These are phyloP conservation scores for Microdochium trichocladiopsis DNA, from an alignment of 2,329 filamentous ascomycete species.

Conservation along the genomic window DNA sequence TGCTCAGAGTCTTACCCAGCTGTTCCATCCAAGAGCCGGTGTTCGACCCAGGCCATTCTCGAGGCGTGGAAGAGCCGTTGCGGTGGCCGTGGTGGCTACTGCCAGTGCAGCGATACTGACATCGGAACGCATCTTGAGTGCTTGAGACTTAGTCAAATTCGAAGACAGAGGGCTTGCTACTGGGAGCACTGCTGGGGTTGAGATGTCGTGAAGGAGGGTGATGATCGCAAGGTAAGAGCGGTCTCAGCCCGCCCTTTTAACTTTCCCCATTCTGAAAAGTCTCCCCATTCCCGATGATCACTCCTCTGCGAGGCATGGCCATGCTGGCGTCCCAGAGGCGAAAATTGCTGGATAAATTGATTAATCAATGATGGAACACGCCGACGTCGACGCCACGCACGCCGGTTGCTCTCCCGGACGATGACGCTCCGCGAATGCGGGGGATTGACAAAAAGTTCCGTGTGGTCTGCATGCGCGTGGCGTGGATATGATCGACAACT, in stretches of 20 bases:
- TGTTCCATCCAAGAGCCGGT: slow-evolving; percentile 10
- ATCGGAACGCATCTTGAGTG: background rate
- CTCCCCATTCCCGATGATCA: too few species aligned
- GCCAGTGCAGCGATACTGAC: slow-evolving; percentile 8
- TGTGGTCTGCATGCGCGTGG: background rate
- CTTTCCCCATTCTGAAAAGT: too few species aligned
- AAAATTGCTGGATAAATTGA: background rate
- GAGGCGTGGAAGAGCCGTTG: slow-evolving; percentile 1
- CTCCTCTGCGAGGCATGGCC: too few species aligned
- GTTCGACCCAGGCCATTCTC: slow-evolving; percentile 10
- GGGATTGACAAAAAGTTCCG: background rate
- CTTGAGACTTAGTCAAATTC: too few species aligned
- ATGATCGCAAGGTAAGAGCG: too few species aligned
- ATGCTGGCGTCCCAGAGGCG: too few species aligned
- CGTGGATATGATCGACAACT: background rate
- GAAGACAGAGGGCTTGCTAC: too few species aligned
- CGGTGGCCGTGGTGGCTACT: slow-evolving; percentile 5
- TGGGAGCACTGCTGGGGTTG: too few species aligned
- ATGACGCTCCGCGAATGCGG: background rate
- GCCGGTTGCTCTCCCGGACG: background rate
- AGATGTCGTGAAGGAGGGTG: too few species aligned
- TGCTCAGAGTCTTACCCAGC: slow-evolving; percentile 5
- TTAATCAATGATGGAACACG: background rate
- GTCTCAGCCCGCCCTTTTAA: too few species aligned
- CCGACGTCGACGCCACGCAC: background rate